Evolutionary conservation across 2,329 filamentous ascomycete species (phyloP).

Genomic region (Graphium sp.): DNA sequence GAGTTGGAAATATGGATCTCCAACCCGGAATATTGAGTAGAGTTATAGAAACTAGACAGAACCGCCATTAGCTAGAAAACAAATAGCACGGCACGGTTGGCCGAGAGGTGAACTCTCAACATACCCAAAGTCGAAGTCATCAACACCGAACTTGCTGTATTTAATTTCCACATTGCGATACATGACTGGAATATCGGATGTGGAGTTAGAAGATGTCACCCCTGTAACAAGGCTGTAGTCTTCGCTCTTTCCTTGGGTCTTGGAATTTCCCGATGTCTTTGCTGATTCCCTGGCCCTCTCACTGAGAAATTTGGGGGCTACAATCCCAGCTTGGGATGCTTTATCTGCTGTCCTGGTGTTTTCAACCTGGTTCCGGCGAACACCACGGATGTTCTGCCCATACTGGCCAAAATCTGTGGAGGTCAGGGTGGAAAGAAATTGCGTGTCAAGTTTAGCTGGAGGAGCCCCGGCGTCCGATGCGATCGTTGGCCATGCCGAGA

Average conservation of each 20-base stretch:
- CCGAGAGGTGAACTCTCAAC: too few species aligned
- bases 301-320: constrained; percentile 82
- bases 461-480: constrained; percentile 76
- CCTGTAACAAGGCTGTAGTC: too few species aligned
- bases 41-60: constrained; percentile 76
- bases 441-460: constrained; percentile 55
- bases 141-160: constrained; percentile 97
- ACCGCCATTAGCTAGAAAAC: constrained; percentile 6
- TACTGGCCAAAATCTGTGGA: constrained; percentile 61
- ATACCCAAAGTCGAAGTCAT: constrained; percentile 93
- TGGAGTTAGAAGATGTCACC: too few species aligned
- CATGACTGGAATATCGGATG: constrained; percentile 70
- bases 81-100: constrained; percentile 2
- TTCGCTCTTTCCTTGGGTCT: too few species aligned
- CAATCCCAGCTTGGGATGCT: constrained; percentile 40
- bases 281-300: constrained; percentile 66
- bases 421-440: constrained; percentile 52
- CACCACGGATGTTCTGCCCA: constrained; percentile 57
- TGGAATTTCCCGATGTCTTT: too few species aligned
- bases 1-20: constrained; percentile 96
- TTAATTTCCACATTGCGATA: constrained; percentile 96
- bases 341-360: constrained; percentile 52
- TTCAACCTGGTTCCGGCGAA: constrained; percentile 68
- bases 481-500: constrained; percentile 83
- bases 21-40: constrained; percentile 75